Conservation (phyloP, 2,329 filamentous ascomycete genomes). For the Didymella lethalis region DNA sequence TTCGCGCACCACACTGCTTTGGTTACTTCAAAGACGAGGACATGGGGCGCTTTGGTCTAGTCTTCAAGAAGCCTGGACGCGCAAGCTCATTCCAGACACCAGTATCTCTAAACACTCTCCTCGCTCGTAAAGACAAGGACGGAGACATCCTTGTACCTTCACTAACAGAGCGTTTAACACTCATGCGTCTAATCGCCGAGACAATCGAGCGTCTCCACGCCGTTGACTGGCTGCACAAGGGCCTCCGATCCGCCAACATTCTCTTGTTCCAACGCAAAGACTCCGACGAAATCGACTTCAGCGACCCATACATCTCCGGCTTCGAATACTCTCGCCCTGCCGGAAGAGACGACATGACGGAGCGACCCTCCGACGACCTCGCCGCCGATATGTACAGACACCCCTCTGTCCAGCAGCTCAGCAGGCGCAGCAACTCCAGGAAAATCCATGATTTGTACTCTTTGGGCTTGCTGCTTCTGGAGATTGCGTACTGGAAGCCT, state of each 20-base stretch:
- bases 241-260: constrained; percentile 63
- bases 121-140: not conserved
- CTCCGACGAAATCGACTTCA: constrained; percentile 47
- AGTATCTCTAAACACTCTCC: no score
- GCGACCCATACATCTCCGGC: constrained; percentile 58
- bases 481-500: constrained; percentile 62
- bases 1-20: constrained; percentile 46
- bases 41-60: constrained; percentile 58
- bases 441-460: constrained; percentile 64
- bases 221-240: constrained; percentile 67
- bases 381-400: constrained; percentile 62
- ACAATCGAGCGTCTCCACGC: constrained; percentile 64
- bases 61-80: constrained; percentile 59
- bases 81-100: no score
- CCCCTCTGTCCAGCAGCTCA: constrained; percentile 53
- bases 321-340: constrained; percentile 65
- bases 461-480: constrained; percentile 61
- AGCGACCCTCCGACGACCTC: constrained; percentile 56
- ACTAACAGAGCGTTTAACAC: constrained; percentile 60
- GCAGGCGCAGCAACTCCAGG: constrained; percentile 48
- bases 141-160: constrained; percentile 49
- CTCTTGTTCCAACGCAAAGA: constrained; percentile 56
- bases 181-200: constrained; percentile 62
- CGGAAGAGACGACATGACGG: constrained; percentile 60
- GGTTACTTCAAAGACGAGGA: constrained; percentile 49